phyloP scores from a whole-genome alignment of 2,329 filamentous ascomycete species.

The Talaromyces pinophilus region DNA sequence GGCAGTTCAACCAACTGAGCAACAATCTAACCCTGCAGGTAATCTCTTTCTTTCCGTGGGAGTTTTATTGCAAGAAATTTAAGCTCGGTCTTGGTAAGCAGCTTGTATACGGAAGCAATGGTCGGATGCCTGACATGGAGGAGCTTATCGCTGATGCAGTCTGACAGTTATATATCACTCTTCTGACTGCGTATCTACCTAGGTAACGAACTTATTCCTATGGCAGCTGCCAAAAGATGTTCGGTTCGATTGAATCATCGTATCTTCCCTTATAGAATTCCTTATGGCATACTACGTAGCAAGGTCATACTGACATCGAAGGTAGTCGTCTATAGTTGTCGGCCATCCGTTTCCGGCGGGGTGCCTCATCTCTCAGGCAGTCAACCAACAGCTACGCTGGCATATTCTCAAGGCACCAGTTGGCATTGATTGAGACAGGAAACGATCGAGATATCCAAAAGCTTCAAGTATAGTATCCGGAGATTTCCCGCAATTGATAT shows the following conservation, averaged over 20 bases:
- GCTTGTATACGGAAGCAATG: neutral
- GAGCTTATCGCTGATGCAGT: slow-evolving; percentile 11
- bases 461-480: neutral
- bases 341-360: slow-evolving; percentile 18
- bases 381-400: neutral
- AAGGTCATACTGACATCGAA: neutral
- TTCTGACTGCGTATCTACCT: neutral
- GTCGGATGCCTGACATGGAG: neutral
- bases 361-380: slow-evolving; percentile 10
- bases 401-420: neutral
- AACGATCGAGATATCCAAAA: neutral
- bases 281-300: neutral
- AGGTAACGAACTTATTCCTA: neutral
- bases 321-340: neutral
- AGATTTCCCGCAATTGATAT: neutral
- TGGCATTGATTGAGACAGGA: neutral
- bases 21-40: neutral
- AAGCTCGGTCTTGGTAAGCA: neutral
- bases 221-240: neutral
- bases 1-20: neutral
- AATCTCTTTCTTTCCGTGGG: no score
- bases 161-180: neutral
- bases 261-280: neutral
- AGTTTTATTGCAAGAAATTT: neutral
- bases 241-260: neutral